Conservation (phyloP, 1,139 yeast species). For the Debaryomyces udenii region DNA sequence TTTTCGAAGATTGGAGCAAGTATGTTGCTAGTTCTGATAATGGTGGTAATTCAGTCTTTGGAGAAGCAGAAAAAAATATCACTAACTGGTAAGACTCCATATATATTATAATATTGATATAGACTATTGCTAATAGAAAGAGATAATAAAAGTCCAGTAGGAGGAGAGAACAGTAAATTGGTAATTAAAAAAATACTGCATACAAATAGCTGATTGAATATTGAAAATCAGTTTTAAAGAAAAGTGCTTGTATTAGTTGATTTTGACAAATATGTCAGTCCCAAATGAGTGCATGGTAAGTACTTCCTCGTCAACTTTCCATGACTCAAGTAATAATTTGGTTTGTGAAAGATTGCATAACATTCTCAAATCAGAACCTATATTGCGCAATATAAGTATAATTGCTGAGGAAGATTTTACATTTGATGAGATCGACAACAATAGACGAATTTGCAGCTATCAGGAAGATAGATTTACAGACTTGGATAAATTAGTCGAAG, state of each 20-base stretch:
- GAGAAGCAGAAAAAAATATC: conserved; percentile 87
- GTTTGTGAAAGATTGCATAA: background rate
- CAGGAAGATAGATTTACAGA: background rate
- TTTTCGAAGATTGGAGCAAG: conserved; percentile 56
- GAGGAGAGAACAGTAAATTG: no score
- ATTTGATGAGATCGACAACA: no score
- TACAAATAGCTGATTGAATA: background rate
- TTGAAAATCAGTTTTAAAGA: background rate
- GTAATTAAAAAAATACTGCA: background rate
- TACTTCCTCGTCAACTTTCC: background rate
- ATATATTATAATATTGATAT: conserved; percentile 3
- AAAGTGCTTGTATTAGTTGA: no score
- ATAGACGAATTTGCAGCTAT: background rate
- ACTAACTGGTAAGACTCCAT: conserved; percentile 69
- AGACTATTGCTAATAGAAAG: background rate
- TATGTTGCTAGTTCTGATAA: conserved; percentile 41
- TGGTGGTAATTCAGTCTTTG: conserved; percentile 78
- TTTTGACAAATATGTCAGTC: background rate
- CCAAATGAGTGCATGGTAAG: background rate
- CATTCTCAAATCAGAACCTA: background rate
- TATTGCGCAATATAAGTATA: conserved; percentile 2
- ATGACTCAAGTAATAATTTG: background rate
- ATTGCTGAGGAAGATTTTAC: background rate
- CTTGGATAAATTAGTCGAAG: conserved; percentile 1
- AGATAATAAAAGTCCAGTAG: no score